These are phyloP conservation scores for Piper longum DNA, from an alignment of 164 flowering plant genomes.

Conservation along the genomic window DNA sequence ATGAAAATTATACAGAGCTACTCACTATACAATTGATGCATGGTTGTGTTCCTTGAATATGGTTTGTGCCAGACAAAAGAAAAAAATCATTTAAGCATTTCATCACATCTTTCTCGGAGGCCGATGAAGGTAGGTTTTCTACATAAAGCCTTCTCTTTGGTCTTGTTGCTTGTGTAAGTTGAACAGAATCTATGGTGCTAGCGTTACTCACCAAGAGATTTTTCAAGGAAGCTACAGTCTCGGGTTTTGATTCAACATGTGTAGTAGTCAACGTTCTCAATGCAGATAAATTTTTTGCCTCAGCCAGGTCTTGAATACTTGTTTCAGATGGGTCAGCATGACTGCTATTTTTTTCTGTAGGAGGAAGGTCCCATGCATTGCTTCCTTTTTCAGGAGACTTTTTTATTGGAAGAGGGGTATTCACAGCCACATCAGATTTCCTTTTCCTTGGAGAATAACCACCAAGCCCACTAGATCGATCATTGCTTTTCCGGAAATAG, in stretches of 20 bases:
- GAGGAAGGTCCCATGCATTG: conserved; percentile 75
- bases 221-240: conserved; percentile 9
- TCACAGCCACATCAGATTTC: conserved; percentile 52
- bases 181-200: conserved; percentile 49
- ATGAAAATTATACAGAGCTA: conserved; percentile 1
- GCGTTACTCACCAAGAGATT: conserved; percentile 8
- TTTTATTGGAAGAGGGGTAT: conserved; percentile 61
- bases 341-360: conserved; percentile 18
- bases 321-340: conserved; percentile 19
- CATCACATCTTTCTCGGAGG: conserved; percentile 62
- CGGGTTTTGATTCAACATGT: conserved; percentile 22
- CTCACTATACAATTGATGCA: conserved; percentile 88
- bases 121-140: conserved; percentile 69
- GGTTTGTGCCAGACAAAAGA: conserved; percentile 47
- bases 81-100: conserved; percentile 50
- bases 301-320: conserved; percentile 16
- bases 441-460: conserved; percentile 98
- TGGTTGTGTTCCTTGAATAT: conserved; percentile 54
- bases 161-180: conserved; percentile 76
- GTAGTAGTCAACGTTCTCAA: conserved; percentile 16
- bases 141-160: conserved; percentile 73
- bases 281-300: conserved; percentile 12
- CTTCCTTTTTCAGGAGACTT: conserved; percentile 60
- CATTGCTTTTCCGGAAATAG: conserved; percentile 34
- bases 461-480: conserved; percentile 63